A percentile compares a stretch with the other conserved stretches of the same genome.
These are phyloP conservation scores for Vigna radiata DNA, from an alignment of 306 rosid species.

Conservation along the genomic window DNA sequence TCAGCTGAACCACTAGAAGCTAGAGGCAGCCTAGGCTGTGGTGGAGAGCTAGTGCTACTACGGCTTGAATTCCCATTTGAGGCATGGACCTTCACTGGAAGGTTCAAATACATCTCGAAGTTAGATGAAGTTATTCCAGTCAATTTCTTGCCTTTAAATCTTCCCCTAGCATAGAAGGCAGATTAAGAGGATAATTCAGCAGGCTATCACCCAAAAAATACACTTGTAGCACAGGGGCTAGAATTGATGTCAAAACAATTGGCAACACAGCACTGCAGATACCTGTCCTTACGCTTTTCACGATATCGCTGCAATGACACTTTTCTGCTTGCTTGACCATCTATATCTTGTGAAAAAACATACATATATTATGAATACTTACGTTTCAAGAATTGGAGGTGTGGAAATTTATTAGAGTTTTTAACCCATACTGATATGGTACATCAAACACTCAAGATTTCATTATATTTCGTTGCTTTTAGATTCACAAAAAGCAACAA, in stretches of 20 bases:
- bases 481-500: slow-evolving; percentile 32
- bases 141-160: slow-evolving; percentile 77
- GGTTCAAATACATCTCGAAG: slow-evolving; percentile 76
- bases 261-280: slow-evolving; percentile 38
- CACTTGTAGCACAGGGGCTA: slow-evolving; percentile 29
- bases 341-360: slow-evolving; percentile 66
- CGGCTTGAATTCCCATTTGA: slow-evolving; percentile 80
- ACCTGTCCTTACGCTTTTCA: slow-evolving; percentile 98
- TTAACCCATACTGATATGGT: not conserved
- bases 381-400: slow-evolving; percentile 34
- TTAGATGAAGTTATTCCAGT: slow-evolving; percentile 59
- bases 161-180: slow-evolving; percentile 68
- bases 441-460: slow-evolving; percentile 20
- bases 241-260: slow-evolving; percentile 41
- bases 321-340: slow-evolving; percentile 87
- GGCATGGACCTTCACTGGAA: slow-evolving; percentile 65
- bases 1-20: slow-evolving; percentile 62
- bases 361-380: slow-evolving; percentile 35
- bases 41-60: slow-evolving; percentile 80
- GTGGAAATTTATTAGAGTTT: slow-evolving; percentile 26
- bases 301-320: slow-evolving; percentile 83
- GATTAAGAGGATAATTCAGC: slow-evolving; percentile 50
- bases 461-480: slow-evolving; percentile 22
- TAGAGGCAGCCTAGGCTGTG: slow-evolving; percentile 70
- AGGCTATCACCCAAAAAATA: slow-evolving; percentile 41